Base-by-base conservation (phyloP, 225 moss, liverwort and hornwort species). In the Physcomitrium patens region DNA sequence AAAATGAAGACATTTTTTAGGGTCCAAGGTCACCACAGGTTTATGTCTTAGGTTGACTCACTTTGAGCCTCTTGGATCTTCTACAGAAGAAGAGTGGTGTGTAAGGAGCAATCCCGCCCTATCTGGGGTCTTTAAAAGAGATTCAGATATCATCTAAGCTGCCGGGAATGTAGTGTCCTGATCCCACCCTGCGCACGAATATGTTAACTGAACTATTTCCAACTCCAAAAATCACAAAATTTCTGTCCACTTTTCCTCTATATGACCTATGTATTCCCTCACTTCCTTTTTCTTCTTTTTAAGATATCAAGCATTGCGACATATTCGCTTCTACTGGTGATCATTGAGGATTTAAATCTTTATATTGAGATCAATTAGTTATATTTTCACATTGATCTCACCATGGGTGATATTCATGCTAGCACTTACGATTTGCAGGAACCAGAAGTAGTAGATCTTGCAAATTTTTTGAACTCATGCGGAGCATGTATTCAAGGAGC, bases 401-500 rank as follows among this genome's bases (percentile, higher is more conserved):
- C n/a, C n/a, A n/a, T n/a, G n/a, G n/a, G n/a, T n/a, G n/a, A n/a
- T n/a, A n/a, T n/a, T n/a, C n/a, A n/a, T n/a, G 26, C 3, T 12
- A 19, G 66, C 9, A 17, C 23, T 62, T 67, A 37, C 70, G 77
- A 44, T 61, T 14, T 79, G 8, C 86, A 96, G 93, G 99, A 99
- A 82, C 99, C 99, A 43, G 99, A 99, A 85, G 95, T 99, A 24
- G 85, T 88, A 65, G 99, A 99, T 74, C 89, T 99, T 23, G 93
- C 95, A 42, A 85, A 92, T 69, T 99, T 99, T 78, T 85, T 99
- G 85, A 79, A 90, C 68, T 93, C 99, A 55, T 95, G 99, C 76
- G 99, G 99, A 49, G 95, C 99, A 69, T 78, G 61, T 60, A 91
- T 99, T 45, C 75, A 63, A 82, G 99, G 99, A 77, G 93, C 87